Conservation (phyloP, 2,329 filamentous ascomycete species). For the Pleomassaria siparia region DNA sequence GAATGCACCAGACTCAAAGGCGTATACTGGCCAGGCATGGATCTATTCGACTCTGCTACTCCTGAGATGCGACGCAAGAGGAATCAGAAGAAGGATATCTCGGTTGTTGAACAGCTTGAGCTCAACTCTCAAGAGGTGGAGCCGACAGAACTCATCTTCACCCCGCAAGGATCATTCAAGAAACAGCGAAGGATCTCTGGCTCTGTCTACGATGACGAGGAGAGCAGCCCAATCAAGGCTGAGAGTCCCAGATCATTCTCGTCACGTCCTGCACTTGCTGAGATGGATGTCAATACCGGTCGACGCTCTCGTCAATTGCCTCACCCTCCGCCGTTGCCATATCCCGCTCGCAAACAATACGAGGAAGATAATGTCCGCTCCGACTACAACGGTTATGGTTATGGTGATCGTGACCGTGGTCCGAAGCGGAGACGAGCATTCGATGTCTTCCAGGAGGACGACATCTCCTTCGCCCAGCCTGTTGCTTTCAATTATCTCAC, state of each 20-base stretch:
- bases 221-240: slow-evolving; percentile 40
- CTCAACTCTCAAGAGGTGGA: slow-evolving; percentile 64
- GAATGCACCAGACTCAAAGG: slow-evolving; percentile 65
- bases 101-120: slow-evolving; percentile 68
- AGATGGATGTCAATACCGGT: slow-evolving; percentile 34
- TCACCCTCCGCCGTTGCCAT: slow-evolving; percentile 20
- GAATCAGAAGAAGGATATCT: slow-evolving; percentile 76
- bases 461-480: slow-evolving; percentile 34
- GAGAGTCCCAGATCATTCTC: slow-evolving; percentile 35
- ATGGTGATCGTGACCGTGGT: slow-evolving; percentile 28
- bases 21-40: slow-evolving; percentile 75
- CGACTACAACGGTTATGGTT: slow-evolving; percentile 34
- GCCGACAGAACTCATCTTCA: slow-evolving; percentile 66
- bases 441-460: slow-evolving; percentile 47
- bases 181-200: slow-evolving; percentile 49
- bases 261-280: slow-evolving; percentile 31
- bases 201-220: slow-evolving; percentile 43
- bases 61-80: slow-evolving; percentile 71
- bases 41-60: slow-evolving; percentile 77
- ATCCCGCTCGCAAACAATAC: slow-evolving; percentile 25
- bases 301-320: slow-evolving; percentile 34
- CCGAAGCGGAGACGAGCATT: slow-evolving; percentile 41
- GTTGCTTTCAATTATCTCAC: slow-evolving; percentile 38
- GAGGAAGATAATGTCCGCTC: slow-evolving; percentile 33
- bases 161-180: slow-evolving; percentile 45